Base-by-base conservation (phyloP, 1,284 basidiomycete species). In the Boletus semigastroideus region DNA sequence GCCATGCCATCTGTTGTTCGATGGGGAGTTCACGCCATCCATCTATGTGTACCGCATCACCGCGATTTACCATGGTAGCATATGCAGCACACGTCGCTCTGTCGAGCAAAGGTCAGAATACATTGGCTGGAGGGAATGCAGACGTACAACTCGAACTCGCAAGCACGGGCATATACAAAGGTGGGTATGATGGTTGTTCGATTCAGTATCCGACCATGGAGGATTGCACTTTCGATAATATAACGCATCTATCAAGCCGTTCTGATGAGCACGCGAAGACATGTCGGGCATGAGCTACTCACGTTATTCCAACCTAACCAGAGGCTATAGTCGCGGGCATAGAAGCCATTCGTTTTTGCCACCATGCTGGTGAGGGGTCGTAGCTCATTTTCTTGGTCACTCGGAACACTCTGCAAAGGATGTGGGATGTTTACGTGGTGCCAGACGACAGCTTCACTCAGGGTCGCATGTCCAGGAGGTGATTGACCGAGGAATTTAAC, bases 1-100 rank as follows among this genome's bases (percentile, higher is more conserved):
- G 60, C 69, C 70, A 76, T 2, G 63, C 74, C 63, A 75, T 72
- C 42, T 77, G 75, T 54, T 74, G 55, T 50, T 75, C 69, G 5
- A 71, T 61, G 9, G 76, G 74, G 44, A 76, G 58, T 1, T 63
- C 14, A 5, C 70, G 63, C 75, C 77, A 78, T 51, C 76, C 70
- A 16, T 70, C 65, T 25, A 57, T 65, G 42, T 67, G 59, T 2
- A 48, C 45, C 2, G 70, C 74, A 31, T 75, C 73, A 8, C 69
- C 68, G 30, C 72, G 63, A 39, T 76, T 76, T 39, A 76, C 74
- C 72, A 74, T 73, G 4, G 62, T 61, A 10, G 68, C 69, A 51
- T 67, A 71, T 4, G 68, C 62, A n/a, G 66, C 63, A 55, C 72
- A 74, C 1, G 64, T 62, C 16, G 49, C 42, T 9, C 68, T 67